phyloP scores from a whole-genome alignment of 2,329 filamentous ascomycete species.

The Stachybotrys chartarum region DNA sequence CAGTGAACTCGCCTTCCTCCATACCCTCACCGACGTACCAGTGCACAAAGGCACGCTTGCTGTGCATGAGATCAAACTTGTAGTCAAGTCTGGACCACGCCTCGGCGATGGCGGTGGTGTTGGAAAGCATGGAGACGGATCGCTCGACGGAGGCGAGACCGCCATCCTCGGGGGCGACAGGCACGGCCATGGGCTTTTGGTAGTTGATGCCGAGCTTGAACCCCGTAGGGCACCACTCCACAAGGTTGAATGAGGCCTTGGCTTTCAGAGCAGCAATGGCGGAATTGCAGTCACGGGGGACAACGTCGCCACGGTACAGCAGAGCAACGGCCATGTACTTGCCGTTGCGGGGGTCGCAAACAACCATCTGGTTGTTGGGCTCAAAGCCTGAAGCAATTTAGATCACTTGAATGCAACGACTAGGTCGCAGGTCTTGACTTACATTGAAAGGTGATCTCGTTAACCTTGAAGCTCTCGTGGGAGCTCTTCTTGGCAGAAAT shows the following conservation, averaged over 20 bases:
- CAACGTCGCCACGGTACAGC: constrained; percentile 64
- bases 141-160: constrained; percentile 56
- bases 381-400: constrained; percentile 52
- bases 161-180: constrained; percentile 44
- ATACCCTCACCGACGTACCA: constrained; percentile 86
- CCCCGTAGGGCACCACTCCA: constrained; percentile 69
- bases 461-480: constrained; percentile 83
- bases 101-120: constrained; percentile 68
- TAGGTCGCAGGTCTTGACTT: constrained; percentile 21
- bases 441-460: constrained; percentile 71
- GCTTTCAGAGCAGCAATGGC: constrained; percentile 63
- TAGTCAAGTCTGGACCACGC: constrained; percentile 66
- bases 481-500: constrained; percentile 68
- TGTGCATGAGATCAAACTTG: constrained; percentile 76
- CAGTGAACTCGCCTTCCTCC: constrained; percentile 87
- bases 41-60: constrained; percentile 69
- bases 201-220: constrained; percentile 75
- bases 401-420: constrained; percentile 2
- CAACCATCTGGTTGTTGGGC: constrained; percentile 74
- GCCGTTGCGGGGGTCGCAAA: constrained; percentile 66
- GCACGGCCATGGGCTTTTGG: constrained; percentile 58
- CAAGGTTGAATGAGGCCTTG: constrained; percentile 65
- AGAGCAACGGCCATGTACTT: constrained; percentile 73
- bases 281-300: constrained; percentile 61
- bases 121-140: constrained; percentile 65